These are phyloP conservation scores for Lachnellula subtilissima DNA, from an alignment of 2,329 filamentous ascomycete genomes.

Conservation along the genomic window DNA sequence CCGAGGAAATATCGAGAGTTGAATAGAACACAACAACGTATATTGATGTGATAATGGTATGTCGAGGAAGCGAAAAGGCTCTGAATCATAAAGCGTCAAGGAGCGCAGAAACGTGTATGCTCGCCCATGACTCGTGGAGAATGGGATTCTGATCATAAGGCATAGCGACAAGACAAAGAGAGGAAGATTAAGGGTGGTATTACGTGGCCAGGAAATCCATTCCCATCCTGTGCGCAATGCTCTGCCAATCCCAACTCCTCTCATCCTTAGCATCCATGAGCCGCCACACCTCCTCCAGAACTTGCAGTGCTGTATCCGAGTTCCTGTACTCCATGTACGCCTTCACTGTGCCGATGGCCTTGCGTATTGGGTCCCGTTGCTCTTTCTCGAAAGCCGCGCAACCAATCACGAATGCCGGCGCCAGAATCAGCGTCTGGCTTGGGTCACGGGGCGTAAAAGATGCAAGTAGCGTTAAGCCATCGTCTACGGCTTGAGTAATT, in stretches of 20 bases:
- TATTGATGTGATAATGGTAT: background rate
- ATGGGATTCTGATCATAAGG: background rate
- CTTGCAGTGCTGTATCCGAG: slow-evolving; percentile 47
- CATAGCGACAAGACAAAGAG: background rate
- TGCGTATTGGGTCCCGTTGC: slow-evolving; percentile 49
- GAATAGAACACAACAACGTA: background rate
- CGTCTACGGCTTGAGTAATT: slow-evolving; percentile 51
- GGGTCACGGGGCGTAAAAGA: slow-evolving; percentile 54
- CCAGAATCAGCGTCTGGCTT: slow-evolving; percentile 53
- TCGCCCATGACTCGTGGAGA: background rate
- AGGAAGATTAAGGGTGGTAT: background rate
- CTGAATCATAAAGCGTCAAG: background rate
- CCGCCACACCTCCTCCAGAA: slow-evolving; percentile 56
- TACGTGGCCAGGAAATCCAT: slow-evolving; percentile 48
- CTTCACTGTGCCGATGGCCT: slow-evolving; percentile 46
- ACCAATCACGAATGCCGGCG: slow-evolving; percentile 57
- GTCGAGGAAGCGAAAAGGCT: background rate
- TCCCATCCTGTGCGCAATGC: slow-evolving; percentile 46
- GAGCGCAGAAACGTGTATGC: no score
- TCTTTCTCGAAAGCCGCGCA: slow-evolving; percentile 51
- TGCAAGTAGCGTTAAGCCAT: slow-evolving; percentile 51
- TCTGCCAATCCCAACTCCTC: slow-evolving; percentile 60
- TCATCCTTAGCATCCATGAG: slow-evolving; percentile 56
- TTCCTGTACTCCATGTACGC: slow-evolving; percentile 58
- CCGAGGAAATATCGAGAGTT: background rate